Percentiles rank a stretch among this genome's conserved stretches.
Conservation (phyloP, 2,329 filamentous ascomycete species). For the Paraphoma chrysanthemicola region DNA sequence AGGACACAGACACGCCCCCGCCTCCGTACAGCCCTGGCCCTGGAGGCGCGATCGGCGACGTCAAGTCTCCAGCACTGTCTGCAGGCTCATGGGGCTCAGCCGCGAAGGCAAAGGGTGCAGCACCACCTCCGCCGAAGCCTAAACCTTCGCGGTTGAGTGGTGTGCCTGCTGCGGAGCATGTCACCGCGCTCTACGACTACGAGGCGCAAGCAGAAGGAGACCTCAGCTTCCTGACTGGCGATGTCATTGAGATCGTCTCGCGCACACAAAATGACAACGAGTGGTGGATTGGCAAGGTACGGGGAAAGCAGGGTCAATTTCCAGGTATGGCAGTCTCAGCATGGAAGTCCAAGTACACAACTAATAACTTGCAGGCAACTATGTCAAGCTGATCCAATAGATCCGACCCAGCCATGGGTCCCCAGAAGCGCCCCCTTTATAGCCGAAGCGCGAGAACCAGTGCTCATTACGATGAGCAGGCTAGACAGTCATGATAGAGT, state of each 20-base stretch:
- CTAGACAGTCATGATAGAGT: background rate
- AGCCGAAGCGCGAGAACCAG: background rate
- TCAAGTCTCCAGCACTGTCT: conserved; percentile 40
- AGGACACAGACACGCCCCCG: conserved; percentile 45
- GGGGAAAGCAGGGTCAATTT: conserved; percentile 87
- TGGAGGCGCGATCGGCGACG: conserved; percentile 22
- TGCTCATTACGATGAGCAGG: background rate
- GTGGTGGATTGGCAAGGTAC: conserved; percentile 90
- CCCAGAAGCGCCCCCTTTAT: background rate
- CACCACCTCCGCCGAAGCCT: conserved; percentile 59
- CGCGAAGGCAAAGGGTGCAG: conserved; percentile 57
- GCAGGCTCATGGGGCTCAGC: conserved; percentile 51
- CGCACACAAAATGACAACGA: conserved; percentile 92
- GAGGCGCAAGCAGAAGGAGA: conserved; percentile 95
- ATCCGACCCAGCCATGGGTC: background rate
- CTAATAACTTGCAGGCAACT: conserved; percentile 48
- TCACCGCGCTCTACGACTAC: conserved; percentile 94
- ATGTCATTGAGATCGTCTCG: conserved; percentile 85
- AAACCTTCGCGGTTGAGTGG: conserved; percentile 76
- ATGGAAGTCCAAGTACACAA: conserved; percentile 13
- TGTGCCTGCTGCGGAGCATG: conserved; percentile 73
- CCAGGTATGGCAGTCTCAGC: conserved; percentile 71
- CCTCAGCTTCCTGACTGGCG: conserved; percentile 85
- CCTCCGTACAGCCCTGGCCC: conserved; percentile 47
- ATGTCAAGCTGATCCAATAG: conserved; percentile 49